Evolutionary conservation across 768 basidiomycete genomes (phyloP).

Genomic region (Lentinula edodes): DNA sequence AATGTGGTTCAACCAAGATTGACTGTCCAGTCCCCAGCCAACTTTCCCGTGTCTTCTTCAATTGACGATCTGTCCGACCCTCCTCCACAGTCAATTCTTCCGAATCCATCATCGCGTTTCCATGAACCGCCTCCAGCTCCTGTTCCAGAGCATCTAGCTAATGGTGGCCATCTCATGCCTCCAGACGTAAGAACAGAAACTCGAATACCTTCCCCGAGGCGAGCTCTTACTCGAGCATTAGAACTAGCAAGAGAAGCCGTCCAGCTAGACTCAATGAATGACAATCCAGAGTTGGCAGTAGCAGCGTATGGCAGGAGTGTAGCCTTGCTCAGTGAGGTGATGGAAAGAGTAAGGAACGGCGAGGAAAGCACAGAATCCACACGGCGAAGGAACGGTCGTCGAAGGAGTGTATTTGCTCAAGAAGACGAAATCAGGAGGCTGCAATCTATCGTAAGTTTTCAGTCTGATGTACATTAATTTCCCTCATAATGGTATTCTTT

Average conservation of each 20-base stretch:
- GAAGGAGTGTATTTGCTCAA: slow-evolving; percentile 81
- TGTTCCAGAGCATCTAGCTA: slow-evolving; percentile 14
- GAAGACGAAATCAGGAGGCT: slow-evolving; percentile 85
- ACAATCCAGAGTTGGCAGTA: slow-evolving; percentile 87
- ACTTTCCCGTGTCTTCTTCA: slow-evolving; percentile 21
- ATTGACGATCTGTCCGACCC: slow-evolving; percentile 53
- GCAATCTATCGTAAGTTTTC: slow-evolving; percentile 76
- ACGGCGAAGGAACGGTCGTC: slow-evolving; percentile 50
- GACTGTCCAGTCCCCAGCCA: slow-evolving; percentile 55
- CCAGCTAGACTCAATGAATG: slow-evolving; percentile 79
- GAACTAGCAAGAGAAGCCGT: slow-evolving; percentile 90
- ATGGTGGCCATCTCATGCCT: slow-evolving; percentile 33
- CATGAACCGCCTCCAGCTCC: slow-evolving; percentile 16
- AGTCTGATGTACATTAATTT: slow-evolving; percentile 8
- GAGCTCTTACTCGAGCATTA: slow-evolving; percentile 79
- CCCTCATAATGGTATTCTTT: slow-evolving; percentile 5
- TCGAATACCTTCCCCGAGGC: slow-evolving; percentile 70
- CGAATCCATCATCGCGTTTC: slow-evolving; percentile 28
- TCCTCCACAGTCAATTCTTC: slow-evolving; percentile 47
- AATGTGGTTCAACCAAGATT: slow-evolving; percentile 52
- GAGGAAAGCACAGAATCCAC: slow-evolving; percentile 71
- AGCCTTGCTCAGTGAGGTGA: slow-evolving; percentile 82
- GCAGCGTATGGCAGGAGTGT: slow-evolving; percentile 85
- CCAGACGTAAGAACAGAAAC: slow-evolving; percentile 44
- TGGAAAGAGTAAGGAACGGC: slow-evolving; percentile 84